Percentiles rank a stretch among this genome's conserved stretches.
Conservation (phyloP, 2,329 filamentous ascomycete genomes). For the Alternaria sp. region DNA sequence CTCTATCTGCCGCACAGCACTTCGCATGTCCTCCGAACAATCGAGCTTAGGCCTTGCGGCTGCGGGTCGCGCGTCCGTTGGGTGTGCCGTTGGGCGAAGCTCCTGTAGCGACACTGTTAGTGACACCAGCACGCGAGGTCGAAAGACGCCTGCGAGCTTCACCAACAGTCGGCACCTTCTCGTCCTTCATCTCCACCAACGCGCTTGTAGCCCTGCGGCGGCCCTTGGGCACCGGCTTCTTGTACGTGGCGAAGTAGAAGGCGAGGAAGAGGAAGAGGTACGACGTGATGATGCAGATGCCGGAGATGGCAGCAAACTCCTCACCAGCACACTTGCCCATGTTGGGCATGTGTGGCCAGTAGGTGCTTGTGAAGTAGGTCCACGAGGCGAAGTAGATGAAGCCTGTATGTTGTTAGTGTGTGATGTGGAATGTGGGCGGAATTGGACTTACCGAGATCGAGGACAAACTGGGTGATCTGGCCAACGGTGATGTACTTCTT, state of each 20-base stretch:
- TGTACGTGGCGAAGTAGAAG: slow-evolving; percentile 98
- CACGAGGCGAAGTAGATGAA: slow-evolving; percentile 99
- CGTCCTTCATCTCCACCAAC: slow-evolving; percentile 81
- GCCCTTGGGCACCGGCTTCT: slow-evolving; percentile 78
- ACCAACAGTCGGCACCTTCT: slow-evolving; percentile 65
- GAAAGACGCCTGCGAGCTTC: slow-evolving; percentile 59
- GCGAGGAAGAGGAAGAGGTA: slow-evolving; percentile 99
- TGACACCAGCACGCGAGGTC: slow-evolving; percentile 49
- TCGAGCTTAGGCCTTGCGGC: slow-evolving; percentile 69
- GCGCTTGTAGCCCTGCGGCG: slow-evolving; percentile 81
- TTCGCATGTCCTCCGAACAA: not conserved
- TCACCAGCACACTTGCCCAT: slow-evolving; percentile 88
- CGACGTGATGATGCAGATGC: slow-evolving; percentile 88
- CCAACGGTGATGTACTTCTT: slow-evolving; percentile 99
- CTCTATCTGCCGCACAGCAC: not conserved
- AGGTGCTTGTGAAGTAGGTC: slow-evolving; percentile 94
- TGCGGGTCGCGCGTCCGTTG: slow-evolving; percentile 68
- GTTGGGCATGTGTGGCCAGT: slow-evolving; percentile 86
- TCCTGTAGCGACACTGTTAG: slow-evolving; percentile 50
- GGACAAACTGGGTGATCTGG: slow-evolving; percentile 96
- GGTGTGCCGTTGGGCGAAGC: slow-evolving; percentile 54
- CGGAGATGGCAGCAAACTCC: slow-evolving; percentile 93
- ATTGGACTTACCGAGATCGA: slow-evolving; percentile 79
- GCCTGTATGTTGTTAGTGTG: slow-evolving; percentile 58
- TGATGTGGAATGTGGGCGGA: not conserved